Evolutionary conservation across 805 yeast species (phyloP).

Genomic region (Nakazawaea laoshanensis): DNA sequence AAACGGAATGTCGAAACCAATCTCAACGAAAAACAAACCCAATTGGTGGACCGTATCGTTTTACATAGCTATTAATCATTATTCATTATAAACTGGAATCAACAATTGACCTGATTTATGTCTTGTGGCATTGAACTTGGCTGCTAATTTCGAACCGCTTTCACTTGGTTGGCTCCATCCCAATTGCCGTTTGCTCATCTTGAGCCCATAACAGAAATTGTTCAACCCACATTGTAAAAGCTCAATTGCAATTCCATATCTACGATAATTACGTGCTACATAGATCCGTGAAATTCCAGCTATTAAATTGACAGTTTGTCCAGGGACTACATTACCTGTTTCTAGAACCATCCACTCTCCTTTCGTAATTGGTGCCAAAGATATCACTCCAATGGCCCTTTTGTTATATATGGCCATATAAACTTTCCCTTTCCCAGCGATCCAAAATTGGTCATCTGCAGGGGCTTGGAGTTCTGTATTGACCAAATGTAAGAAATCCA

Average conservation of each 20-base stretch:
- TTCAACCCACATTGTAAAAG: constrained; percentile 35
- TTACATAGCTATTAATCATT: no score
- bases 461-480: constrained; percentile 59
- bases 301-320: constrained; percentile 27
- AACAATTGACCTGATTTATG: constrained; percentile 45
- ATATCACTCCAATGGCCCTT: constrained; percentile 47
- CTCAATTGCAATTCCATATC: constrained; percentile 38
- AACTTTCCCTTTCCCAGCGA: constrained; percentile 29
- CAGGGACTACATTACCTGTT: constrained; percentile 40
- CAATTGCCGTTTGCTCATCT: constrained; percentile 31
- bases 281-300: constrained; percentile 45
- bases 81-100: constrained; percentile 40
- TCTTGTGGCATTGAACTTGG: constrained; percentile 41
- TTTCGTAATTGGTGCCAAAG: constrained; percentile 36
- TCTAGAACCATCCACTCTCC: constrained; percentile 56
- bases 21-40: no score
- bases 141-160: constrained; percentile 54
- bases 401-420: constrained; percentile 38
- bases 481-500: constrained; percentile 40
- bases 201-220: constrained; percentile 41
- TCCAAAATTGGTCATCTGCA: constrained; percentile 16
- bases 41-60: no score
- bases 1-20: no score
- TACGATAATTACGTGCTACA: constrained; percentile 35
- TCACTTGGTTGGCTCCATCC: constrained; percentile 73